Evolutionary conservation across 331 rosid genomes (phyloP).

Genomic region (Acacia concinna): DNA sequence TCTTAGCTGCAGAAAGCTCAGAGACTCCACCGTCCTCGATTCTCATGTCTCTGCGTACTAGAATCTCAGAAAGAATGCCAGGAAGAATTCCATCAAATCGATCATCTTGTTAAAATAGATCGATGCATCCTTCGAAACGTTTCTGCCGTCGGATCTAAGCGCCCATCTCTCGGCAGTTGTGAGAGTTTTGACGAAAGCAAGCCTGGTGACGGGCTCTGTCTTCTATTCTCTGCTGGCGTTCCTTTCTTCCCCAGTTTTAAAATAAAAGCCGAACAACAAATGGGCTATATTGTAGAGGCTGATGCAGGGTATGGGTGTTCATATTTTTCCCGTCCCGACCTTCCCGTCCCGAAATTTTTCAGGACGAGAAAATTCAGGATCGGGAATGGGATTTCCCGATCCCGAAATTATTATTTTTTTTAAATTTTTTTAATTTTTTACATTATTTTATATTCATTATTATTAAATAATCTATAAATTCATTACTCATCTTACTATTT

Average conservation of each 20-base stretch:
- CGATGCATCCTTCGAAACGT: conserved; percentile 34
- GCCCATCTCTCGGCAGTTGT: conserved; percentile 51
- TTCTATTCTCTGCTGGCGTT: conserved; percentile 51
- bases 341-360: too few species aligned
- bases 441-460: too few species aligned
- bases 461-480: too few species aligned
- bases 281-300: conserved; percentile 69
- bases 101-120: conserved; percentile 48
- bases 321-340: too few species aligned
- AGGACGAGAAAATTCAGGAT: too few species aligned
- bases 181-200: conserved; percentile 55
- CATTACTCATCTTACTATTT: too few species aligned
- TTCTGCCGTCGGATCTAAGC: conserved; percentile 30
- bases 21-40: conserved; percentile 43
- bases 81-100: conserved; percentile 44
- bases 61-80: conserved; percentile 46
- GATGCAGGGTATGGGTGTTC: too few species aligned
- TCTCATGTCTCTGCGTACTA: conserved; percentile 35
- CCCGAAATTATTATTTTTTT: too few species aligned
- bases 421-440: too few species aligned
- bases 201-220: conserved; percentile 44
- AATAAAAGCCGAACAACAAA: conserved; percentile 45
- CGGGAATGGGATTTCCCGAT: too few species aligned
- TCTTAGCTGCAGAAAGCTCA: conserved; percentile 52
- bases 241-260: conserved; percentile 51